Evolutionary conservation across 495 filamentous ascomycete species (phyloP).

Genomic region (Lophiostoma macrostomum): DNA sequence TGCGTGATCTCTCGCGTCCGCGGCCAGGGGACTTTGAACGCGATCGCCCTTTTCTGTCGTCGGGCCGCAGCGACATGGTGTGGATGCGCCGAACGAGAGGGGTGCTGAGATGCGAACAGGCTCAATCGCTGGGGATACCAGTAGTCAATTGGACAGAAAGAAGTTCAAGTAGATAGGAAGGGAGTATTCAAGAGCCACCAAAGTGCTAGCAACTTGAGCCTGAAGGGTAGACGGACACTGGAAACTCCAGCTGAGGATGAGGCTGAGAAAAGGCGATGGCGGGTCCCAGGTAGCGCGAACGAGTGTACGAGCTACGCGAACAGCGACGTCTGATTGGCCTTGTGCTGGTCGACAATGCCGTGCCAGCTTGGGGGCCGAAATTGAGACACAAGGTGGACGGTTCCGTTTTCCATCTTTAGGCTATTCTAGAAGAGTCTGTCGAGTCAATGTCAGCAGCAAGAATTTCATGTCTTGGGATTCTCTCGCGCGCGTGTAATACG

Average conservation of each 20-base stretch:
- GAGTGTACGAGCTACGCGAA: not conserved
- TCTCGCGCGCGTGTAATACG: too few species aligned
- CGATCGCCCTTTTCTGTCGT: conserved; percentile 31
- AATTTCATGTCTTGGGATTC: too few species aligned
- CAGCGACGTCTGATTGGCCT: not conserved
- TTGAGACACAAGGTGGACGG: not conserved
- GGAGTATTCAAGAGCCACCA: not conserved
- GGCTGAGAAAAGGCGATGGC: conserved; percentile 21
- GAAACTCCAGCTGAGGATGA: not conserved
- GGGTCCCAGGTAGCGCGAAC: not conserved
- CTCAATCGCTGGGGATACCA: too few species aligned
- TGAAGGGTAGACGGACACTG: not conserved
- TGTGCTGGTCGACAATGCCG: too few species aligned
- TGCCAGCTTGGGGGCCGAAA: not conserved
- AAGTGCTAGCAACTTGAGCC: not conserved
- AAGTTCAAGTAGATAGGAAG: not conserved
- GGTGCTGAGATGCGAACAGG: too few species aligned
- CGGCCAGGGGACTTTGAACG: conserved; percentile 33
- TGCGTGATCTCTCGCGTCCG: conserved; percentile 27
- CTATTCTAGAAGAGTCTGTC: too few species aligned
- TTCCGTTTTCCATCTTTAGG: not conserved
- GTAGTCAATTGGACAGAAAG: not conserved
- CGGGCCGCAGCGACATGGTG: conserved; percentile 30
- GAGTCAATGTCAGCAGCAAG: too few species aligned
- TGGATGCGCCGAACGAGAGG: too few species aligned